Conservation (phyloP, 129 eudicot species). For the Saussurea involucrata region DNA sequence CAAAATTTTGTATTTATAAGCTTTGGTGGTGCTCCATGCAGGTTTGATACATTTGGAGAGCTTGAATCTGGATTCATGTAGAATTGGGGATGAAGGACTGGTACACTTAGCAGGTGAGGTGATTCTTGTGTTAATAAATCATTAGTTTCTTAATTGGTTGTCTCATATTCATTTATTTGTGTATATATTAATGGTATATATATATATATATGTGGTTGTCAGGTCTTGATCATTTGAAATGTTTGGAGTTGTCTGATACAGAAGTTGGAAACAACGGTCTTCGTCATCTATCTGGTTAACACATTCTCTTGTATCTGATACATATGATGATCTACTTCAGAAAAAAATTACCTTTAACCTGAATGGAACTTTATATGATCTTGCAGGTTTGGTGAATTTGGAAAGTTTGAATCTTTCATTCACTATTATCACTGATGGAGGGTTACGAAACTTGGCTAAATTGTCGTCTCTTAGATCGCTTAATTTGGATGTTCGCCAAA, state of each 20-base stretch:
- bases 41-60: constrained; percentile 75
- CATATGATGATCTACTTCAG: neutral
- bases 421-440: constrained; percentile 76
- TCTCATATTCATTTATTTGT: neutral
- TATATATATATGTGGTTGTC: neutral
- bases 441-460: constrained; percentile 67
- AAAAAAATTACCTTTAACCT: neutral
- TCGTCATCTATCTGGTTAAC: constrained; percentile 74
- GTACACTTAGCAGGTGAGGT: constrained; percentile 85
- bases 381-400: constrained; percentile 62
- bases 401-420: constrained; percentile 93
- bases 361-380: neutral
- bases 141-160: neutral
- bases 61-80: constrained; percentile 91
- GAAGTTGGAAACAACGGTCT: constrained; percentile 89
- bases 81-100: constrained; percentile 72
- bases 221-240: constrained; percentile 72
- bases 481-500: constrained; percentile 89
- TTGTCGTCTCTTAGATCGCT: constrained; percentile 70
- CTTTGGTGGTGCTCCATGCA: constrained; percentile 21
- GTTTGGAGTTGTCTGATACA: constrained; percentile 91
- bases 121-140: neutral
- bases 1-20: neutral
- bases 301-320: neutral
- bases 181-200: neutral